These are phyloP conservation scores for Thymus quinquecostatus DNA, from an alignment of 257 asterid species.

Conservation along the genomic window DNA sequence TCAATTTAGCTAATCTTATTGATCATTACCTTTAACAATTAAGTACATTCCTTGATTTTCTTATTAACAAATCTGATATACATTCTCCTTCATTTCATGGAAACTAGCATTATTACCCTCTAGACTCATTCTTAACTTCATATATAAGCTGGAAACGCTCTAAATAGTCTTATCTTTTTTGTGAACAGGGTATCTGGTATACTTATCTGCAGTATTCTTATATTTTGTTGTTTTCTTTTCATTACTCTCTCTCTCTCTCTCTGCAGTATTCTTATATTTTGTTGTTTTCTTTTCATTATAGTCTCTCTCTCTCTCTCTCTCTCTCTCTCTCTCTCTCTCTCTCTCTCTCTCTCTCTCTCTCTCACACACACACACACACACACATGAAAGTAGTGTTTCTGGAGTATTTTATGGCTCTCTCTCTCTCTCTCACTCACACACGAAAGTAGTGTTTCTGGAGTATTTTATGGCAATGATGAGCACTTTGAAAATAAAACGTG, in stretches of 20 bases:
- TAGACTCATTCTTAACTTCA: slow-evolving; percentile 10
- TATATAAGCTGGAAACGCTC: slow-evolving; percentile 10
- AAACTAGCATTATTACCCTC: slow-evolving; percentile 4
- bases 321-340: too few relatives aligned
- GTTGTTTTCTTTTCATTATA: too few relatives aligned
- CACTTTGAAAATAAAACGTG: background rate
- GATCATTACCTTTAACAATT: background rate
- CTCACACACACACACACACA: too few relatives aligned
- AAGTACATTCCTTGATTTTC: background rate
- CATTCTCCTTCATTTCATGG: background rate
- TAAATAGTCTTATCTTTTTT: background rate
- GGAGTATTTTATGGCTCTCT: too few relatives aligned
- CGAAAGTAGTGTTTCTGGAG: background rate
- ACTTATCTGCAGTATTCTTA: background rate
- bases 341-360: too few relatives aligned
- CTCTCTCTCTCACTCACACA: background rate
- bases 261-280: too few relatives aligned
- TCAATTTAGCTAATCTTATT: background rate
- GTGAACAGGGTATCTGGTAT: background rate
- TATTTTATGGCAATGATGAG: background rate
- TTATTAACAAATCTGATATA: background rate
- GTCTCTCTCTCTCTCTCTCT: too few relatives aligned
- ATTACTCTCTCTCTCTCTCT: too few relatives aligned
- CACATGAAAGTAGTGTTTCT: too few relatives aligned
- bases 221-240: background rate